A percentile compares a stretch with the other conserved stretches of the same genome.
These are phyloP conservation scores for Colletotrichum noveboracense DNA, from an alignment of 2,329 filamentous ascomycete genomes.

Conservation along the genomic window DNA sequence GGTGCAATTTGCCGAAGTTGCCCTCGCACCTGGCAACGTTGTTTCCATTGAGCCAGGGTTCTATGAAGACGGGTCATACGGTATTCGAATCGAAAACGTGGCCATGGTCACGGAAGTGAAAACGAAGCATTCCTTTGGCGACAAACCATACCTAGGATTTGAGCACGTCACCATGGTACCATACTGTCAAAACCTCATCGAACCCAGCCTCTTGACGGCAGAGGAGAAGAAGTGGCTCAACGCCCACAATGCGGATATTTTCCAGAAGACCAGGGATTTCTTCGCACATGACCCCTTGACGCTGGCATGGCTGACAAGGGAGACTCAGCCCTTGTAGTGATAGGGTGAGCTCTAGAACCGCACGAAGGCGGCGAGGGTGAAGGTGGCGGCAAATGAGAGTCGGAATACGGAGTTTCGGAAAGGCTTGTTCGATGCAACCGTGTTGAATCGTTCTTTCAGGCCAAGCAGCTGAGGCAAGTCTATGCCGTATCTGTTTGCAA, in stretches of 20 bases:
- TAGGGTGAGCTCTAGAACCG: constrained; percentile 43
- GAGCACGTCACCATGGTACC: constrained; percentile 98
- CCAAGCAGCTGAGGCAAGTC: constrained; percentile 34
- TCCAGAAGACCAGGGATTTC: constrained; percentile 78
- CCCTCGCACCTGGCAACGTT: constrained; percentile 90
- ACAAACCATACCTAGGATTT: constrained; percentile 93
- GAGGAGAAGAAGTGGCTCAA: constrained; percentile 88
- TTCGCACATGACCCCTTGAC: constrained; percentile 77
- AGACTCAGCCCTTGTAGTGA: constrained; percentile 69
- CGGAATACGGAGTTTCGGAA: constrained; percentile 18
- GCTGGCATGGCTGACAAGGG: constrained; percentile 81
- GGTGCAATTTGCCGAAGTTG: constrained; percentile 88
- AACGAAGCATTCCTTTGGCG: constrained; percentile 87
- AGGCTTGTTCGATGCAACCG: constrained; percentile 10
- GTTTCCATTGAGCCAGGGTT: constrained; percentile 96
- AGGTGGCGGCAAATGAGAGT: constrained; percentile 71
- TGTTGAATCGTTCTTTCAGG: constrained; percentile 34
- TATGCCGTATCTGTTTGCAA: constrained; percentile 37
- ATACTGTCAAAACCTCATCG: constrained; percentile 88
- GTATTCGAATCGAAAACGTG: constrained; percentile 96
- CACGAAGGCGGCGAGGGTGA: constrained; percentile 64
- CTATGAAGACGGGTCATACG: constrained; percentile 94
- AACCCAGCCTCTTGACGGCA: constrained; percentile 72
- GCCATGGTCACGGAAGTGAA: constrained; percentile 89
- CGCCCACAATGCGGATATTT: constrained; percentile 80